phyloP scores from a whole-genome alignment of 352 stramenopile species.

The Globisporangium solare region DNA sequence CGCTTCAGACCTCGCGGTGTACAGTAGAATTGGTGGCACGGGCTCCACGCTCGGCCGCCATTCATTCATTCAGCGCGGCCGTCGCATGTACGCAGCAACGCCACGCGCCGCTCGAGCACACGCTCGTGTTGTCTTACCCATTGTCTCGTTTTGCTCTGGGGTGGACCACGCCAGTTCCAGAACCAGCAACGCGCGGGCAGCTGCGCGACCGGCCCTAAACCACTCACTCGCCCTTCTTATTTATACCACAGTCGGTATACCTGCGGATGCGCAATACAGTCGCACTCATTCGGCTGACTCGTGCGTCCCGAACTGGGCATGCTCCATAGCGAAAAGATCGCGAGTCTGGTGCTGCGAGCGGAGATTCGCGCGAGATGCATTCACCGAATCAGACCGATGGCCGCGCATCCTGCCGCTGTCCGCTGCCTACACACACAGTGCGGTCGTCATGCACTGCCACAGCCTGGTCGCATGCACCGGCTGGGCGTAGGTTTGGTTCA shows the following conservation, averaged over 20 bases:
- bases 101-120: background rate
- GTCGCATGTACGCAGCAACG: conserved; percentile 4
- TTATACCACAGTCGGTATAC: conserved; percentile 12
- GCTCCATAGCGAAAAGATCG: background rate
- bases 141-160: background rate
- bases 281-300: background rate
- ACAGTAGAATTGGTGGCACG: too few species aligned
- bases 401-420: conserved; percentile 3
- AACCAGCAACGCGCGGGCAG: conserved; percentile 5
- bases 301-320: too few species aligned
- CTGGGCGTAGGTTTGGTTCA: background rate
- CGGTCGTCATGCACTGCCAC: too few species aligned
- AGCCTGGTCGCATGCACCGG: too few species aligned
- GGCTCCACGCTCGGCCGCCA: too few species aligned
- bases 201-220: conserved; percentile 7
- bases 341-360: background rate
- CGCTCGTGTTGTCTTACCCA: background rate
- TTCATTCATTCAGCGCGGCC: too few species aligned
- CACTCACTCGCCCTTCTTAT: background rate
- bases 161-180: conserved; percentile 6
- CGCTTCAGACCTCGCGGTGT: too few species aligned
- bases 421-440: background rate
- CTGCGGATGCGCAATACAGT: conserved; percentile 5
- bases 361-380: background rate
- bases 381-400: background rate